Base-by-base conservation (phyloP, 495 filamentous ascomycete genomes). In the Aspergillus conjunctus region DNA sequence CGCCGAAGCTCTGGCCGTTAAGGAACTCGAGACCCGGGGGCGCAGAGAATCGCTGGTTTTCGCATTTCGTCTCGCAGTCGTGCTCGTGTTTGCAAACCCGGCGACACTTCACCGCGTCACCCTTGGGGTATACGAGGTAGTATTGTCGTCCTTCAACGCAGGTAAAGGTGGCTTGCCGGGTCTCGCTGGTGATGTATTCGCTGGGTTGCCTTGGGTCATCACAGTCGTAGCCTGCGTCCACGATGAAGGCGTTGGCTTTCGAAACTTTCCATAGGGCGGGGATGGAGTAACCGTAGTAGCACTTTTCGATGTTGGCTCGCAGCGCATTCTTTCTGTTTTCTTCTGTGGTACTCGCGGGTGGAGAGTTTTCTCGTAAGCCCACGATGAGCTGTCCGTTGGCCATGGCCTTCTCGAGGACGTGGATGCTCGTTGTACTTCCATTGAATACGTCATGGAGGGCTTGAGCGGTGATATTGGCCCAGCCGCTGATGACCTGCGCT, bases 181-280 rank as follows among this genome's bases (percentile, higher is more conserved):
- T 68, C 44, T 68, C 69, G 3, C 59, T 21, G 58, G 14, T 17
- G 17, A 70, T 15, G 54, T 72, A 74, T 4, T 67, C 30, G 61
- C 7, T 17, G 21, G 68, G 12, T 26, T 67, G 60, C 33, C 70
- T 59, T 39, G 37, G 18, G 9, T 48, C 59, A 34, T 44, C 54
- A 46, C 73, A 77, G 12, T 11, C 49, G 48, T 58, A 44, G 41
- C 71, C 73, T 0, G 74, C 66, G 67, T 74, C 73, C 15, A 74
- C 37, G 56, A 75, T 53, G 51, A 75, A 77, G 39, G 70, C 48
- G 51, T 64, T 60, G 3, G 56, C 43, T 2, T 55, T 41, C 10
- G 73, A 66, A 8, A 22, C 8, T 50, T 57, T 43, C 74, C 72
- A 77, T 1, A 71, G 39, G 12, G 60, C 53, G 0, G 74, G 71